Evolutionary conservation across 2,329 filamentous ascomycete genomes (phyloP), one percentile per base, ranked within the genome.

Genomic region (Fusarium neocosmosporiellum): DNA sequence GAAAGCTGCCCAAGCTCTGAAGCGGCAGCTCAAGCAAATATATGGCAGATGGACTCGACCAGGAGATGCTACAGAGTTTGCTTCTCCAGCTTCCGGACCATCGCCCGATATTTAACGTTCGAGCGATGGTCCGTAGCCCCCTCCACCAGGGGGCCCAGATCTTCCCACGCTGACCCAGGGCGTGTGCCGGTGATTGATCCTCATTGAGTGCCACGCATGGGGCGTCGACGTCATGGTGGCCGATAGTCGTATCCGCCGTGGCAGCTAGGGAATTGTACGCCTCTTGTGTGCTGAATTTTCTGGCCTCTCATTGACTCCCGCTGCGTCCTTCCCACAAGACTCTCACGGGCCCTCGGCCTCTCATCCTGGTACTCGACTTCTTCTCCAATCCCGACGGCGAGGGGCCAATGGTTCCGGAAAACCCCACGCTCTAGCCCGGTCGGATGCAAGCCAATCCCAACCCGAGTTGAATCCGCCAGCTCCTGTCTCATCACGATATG

Each of bases 81-180:
- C 64, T 50, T 55, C 62, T 46, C 48, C 63, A 72, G 70, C 66
- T 74, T 74, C 74, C 75, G 75, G 75, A 69, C 74, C 75, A 67
- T 77, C 75, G 75, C 75, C 74, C 37, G 63, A 67, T 71, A 61
- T 70, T 75, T 73, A 71, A 70, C 65, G 55, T 73, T 70, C 59
- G 39, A 77, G 75, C 75, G 75, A 77, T 75, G 75, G 76, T 73
- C 75, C 75, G 75, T 77, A 77, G 65, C 29, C 46, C 59, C 65
- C 75, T 64, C 62, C 58, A 65, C 72, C 63, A 36, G 53, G 31
- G 50, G 50, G 63, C 68, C 63, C 65, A 75, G 67, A 72, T 61
- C 62, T 55, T 77, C 68, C 74, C 75, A 77, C 74, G 68, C 57
- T 62, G 63, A 68, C 62, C 73, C 69, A 60, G 60, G 74, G 66